Evolutionary conservation across 768 basidiomycete genomes (phyloP).

Genomic region (Mycena latifolia): DNA sequence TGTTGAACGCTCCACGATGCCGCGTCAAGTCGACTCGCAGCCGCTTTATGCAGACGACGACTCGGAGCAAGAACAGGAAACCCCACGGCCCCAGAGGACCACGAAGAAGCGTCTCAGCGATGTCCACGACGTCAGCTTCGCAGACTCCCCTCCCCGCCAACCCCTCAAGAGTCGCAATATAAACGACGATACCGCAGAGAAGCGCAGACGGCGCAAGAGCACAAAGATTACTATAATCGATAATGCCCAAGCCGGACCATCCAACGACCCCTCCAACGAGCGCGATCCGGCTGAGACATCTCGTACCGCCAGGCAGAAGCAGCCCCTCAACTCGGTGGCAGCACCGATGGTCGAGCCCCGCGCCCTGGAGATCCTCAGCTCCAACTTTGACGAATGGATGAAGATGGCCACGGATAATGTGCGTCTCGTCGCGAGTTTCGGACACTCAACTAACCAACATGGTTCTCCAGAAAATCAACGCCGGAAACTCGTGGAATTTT

Average conservation of each 20-base stretch:
- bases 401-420: conserved; percentile 99
- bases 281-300: conserved; percentile 56
- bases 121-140: conserved; percentile 58
- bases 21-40: conserved; percentile 47
- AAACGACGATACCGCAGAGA: conserved; percentile 93
- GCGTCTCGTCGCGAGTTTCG: conserved; percentile 43
- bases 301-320: conserved; percentile 68
- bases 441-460: conserved; percentile 31
- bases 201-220: conserved; percentile 84
- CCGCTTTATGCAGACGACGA: conserved; percentile 52
- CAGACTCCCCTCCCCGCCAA: conserved; percentile 51
- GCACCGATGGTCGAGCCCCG: conserved; percentile 68
- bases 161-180: conserved; percentile 64
- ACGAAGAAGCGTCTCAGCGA: conserved; percentile 77
- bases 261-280: conserved; percentile 55
- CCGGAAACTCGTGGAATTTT: conserved; percentile 97
- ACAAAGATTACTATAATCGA: conserved; percentile 73
- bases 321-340: conserved; percentile 72
- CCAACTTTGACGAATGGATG: conserved; percentile 99
- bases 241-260: conserved; percentile 68
- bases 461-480: conserved; percentile 99
- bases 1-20: conserved; percentile 23
- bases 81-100: conserved; percentile 52
- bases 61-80: conserved; percentile 54
- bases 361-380: conserved; percentile 83